Percentiles rank a stretch among this genome's conserved stretches.
Evolutionary conservation across 2,329 filamentous ascomycete genomes (phyloP).

Genomic region (Aspergillus ochraceus): DNA sequence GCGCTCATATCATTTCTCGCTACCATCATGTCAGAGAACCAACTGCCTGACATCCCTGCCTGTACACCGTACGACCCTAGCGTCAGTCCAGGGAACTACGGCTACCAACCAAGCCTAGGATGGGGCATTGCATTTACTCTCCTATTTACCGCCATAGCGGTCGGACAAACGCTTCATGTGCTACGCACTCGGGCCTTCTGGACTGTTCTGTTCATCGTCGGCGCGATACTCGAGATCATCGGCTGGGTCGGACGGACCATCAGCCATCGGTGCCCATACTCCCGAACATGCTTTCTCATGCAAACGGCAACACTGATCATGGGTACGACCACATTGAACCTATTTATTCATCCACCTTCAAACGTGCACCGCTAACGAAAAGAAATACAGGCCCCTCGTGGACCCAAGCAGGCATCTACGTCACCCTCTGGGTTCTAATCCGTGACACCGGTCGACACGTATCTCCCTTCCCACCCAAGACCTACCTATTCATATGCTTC

Average conservation of each 20-base stretch:
- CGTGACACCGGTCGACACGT: conserved; percentile 21
- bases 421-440: conserved; percentile 42
- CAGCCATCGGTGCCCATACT: conserved; percentile 7
- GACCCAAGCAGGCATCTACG: conserved; percentile 40
- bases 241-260: conserved; percentile 7
- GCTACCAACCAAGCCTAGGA: conserved; percentile 7
- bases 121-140: conserved; percentile 6
- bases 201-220: conserved; percentile 2
- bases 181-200: conserved; percentile 3
- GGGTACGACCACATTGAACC: not conserved
- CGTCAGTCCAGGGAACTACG: not conserved
- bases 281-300: conserved; percentile 12
- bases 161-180: not conserved
- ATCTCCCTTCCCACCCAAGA: conserved; percentile 34
- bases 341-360: not conserved
- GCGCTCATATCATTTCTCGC: too few relatives aligned
- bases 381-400: conserved; percentile 4
- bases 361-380: not conserved
- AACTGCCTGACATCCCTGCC: too few relatives aligned
- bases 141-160: not conserved
- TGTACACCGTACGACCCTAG: too few relatives aligned
- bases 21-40: too few relatives aligned
- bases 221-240: conserved; percentile 1
- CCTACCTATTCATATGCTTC: conserved; percentile 45
- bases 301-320: conserved; percentile 22